Conservation (phyloP, 345 rosid genomes). For the Arabidopsis suecica region DNA sequence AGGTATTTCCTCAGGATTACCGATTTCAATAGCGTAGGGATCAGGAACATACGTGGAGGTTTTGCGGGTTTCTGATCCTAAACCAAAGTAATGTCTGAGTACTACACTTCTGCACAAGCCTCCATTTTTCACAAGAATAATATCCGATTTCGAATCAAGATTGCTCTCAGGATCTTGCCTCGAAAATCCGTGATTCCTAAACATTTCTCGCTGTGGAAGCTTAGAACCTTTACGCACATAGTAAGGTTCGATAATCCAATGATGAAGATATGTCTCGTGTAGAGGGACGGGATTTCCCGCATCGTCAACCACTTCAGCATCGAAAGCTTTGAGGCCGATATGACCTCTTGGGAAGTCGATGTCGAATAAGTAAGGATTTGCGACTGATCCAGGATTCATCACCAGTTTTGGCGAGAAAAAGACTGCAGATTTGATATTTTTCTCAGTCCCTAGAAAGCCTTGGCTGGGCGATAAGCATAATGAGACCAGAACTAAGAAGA, state of each 20-base stretch:
- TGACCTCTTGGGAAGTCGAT: constrained; percentile 88
- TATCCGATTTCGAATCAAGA: constrained; percentile 41
- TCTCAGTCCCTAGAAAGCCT: constrained; percentile 38
- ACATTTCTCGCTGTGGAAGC: constrained; percentile 16
- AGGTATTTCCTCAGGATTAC: constrained; percentile 66
- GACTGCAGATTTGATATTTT: constrained; percentile 53
- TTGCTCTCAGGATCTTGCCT: constrained; percentile 14
- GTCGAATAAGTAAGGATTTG: constrained; percentile 50
- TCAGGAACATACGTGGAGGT: constrained; percentile 72
- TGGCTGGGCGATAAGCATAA: constrained; percentile 35
- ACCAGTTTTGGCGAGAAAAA: constrained; percentile 74
- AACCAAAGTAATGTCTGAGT: constrained; percentile 68
- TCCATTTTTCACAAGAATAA: constrained; percentile 47
- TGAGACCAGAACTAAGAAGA: constrained; percentile 37
- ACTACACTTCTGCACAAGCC: constrained; percentile 62
- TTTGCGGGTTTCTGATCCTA: constrained; percentile 84
- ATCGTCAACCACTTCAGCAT: constrained; percentile 75
- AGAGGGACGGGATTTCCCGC: constrained; percentile 72
- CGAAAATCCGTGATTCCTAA: constrained; percentile 32
- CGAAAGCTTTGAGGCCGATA: constrained; percentile 69
- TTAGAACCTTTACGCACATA: constrained; percentile 46
- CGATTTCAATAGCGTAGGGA: constrained; percentile 84
- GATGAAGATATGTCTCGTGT: constrained; percentile 90
- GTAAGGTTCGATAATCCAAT: constrained; percentile 72
- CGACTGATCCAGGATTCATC: constrained; percentile 83